These are phyloP conservation scores for Musa balbisiana DNA, from an alignment of 202 grass and related monocot genomes.

Conservation along the genomic window DNA sequence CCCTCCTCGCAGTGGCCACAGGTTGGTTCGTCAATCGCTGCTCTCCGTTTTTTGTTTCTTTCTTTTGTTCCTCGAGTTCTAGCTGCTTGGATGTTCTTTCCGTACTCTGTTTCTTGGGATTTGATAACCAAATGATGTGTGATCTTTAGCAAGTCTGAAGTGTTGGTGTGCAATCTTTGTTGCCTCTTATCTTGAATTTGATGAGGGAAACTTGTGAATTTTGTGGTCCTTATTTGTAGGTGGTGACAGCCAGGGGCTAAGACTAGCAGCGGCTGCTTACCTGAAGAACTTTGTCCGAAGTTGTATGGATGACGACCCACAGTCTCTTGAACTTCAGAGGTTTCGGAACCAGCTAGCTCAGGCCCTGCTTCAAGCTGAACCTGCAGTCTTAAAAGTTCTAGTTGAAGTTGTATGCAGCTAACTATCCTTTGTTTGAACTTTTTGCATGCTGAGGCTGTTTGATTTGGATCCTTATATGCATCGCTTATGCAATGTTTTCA, in stretches of 20 bases:
- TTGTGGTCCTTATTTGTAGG: slow-evolving; percentile 22
- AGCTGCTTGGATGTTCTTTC: too few species aligned
- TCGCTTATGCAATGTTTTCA: too few species aligned
- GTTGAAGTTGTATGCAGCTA: slow-evolving; percentile 59
- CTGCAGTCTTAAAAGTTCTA: slow-evolving; percentile 56
- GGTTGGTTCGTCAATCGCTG: slow-evolving; percentile 20
- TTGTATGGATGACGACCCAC: slow-evolving; percentile 26
- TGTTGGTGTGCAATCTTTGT: background rate
- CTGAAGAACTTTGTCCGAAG: slow-evolving; percentile 53
- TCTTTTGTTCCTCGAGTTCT: too few species aligned
- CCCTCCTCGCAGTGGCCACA: slow-evolving; percentile 64
- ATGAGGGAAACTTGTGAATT: background rate
- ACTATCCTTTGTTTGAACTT: background rate
- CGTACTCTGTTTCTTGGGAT: too few species aligned
- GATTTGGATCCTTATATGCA: background rate
- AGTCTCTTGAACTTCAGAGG: slow-evolving; percentile 36
- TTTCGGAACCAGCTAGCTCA: slow-evolving; percentile 52
- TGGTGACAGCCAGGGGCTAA: slow-evolving; percentile 53
- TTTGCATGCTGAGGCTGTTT: background rate
- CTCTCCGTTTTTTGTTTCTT: background rate
- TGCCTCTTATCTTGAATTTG: background rate
- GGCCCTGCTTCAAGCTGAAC: slow-evolving; percentile 49
- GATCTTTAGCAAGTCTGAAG: too few species aligned
- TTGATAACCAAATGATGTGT: too few species aligned
- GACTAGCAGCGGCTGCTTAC: slow-evolving; percentile 66